phyloP scores from a whole-genome alignment of 2,329 filamentous ascomycete genomes.

The Thielaviopsis musarum region DNA sequence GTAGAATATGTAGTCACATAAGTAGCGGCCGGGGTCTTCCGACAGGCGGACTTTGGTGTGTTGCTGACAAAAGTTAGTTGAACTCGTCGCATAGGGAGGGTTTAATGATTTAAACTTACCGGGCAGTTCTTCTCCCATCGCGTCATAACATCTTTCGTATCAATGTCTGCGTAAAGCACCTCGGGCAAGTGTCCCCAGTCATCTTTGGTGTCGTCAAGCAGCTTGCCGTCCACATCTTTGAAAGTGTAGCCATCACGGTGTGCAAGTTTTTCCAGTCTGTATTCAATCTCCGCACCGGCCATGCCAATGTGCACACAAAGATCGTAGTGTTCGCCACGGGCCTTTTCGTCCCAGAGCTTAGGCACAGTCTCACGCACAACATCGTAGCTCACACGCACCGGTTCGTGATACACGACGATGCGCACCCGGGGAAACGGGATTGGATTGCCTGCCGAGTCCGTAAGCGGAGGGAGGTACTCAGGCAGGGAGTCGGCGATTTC shows the following conservation, averaged over 20 bases:
- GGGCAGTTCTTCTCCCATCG: conserved; percentile 32
- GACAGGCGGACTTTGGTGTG: conserved; percentile 39
- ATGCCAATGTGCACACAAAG: conserved; percentile 66
- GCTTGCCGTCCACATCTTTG: conserved; percentile 50
- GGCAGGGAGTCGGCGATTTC: conserved; percentile 59
- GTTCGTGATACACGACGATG: conserved; percentile 46
- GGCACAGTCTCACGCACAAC: conserved; percentile 48
- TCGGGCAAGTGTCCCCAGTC: conserved; percentile 37
- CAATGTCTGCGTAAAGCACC: conserved; percentile 39
- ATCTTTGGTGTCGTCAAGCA: conserved; percentile 35
- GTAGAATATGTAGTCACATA: conserved; percentile 69
- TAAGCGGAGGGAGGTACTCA: conserved; percentile 34
- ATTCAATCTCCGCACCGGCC: conserved; percentile 46
- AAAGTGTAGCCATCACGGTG: conserved; percentile 57
- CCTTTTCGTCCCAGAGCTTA: conserved; percentile 34
- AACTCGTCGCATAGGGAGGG: neutral
- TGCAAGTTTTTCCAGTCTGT: conserved; percentile 53
- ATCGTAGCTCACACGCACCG: conserved; percentile 56
- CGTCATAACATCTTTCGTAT: conserved; percentile 37
- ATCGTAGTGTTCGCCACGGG: conserved; percentile 31
- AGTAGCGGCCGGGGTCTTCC: conserved; percentile 52
- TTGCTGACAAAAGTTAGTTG: conserved; percentile 17
- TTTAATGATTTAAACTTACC: neutral
- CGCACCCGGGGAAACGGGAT: conserved; percentile 29
- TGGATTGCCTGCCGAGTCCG: conserved; percentile 15